Conservation (phyloP, 495 filamentous ascomycete genomes). For the Daldinia concentrica region DNA sequence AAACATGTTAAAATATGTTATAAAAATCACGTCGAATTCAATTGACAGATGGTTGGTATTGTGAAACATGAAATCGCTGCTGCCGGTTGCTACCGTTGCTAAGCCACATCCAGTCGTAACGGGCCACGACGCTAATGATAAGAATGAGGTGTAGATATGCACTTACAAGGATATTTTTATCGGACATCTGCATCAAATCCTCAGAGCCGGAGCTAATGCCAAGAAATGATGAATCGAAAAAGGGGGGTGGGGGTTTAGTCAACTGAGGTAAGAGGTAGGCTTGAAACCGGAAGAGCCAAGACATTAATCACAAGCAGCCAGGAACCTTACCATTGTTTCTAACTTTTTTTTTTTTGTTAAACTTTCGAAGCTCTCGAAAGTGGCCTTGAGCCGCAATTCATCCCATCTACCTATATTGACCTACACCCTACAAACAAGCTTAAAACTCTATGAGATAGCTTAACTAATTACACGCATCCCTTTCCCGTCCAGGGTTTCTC, state of each 20-base stretch:
- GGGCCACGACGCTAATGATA: slow-evolving; percentile 27
- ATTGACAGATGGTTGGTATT: slow-evolving; percentile 6
- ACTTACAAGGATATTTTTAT: slow-evolving; percentile 23
- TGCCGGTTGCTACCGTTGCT: slow-evolving; percentile 11
- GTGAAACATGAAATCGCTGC: slow-evolving; percentile 22
- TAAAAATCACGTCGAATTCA: background rate
- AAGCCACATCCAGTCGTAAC: slow-evolving; percentile 32
- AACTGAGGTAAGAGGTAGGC: background rate
- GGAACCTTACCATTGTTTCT: slow-evolving; percentile 13
- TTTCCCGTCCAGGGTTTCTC: slow-evolving; percentile 14
- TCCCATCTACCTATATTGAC: slow-evolving; percentile 5
- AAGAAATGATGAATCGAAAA: slow-evolving; percentile 22
- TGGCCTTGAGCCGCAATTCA: slow-evolving; percentile 24
- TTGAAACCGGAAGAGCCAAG: slow-evolving; percentile 34
- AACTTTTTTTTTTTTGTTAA: slow-evolving; percentile 17
- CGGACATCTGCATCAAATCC: slow-evolving; percentile 16
- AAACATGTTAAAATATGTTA: background rate
- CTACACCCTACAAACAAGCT: slow-evolving; percentile 16
- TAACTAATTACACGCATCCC: slow-evolving; percentile 11
- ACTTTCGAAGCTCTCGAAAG: slow-evolving; percentile 26
- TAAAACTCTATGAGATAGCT: slow-evolving; percentile 7
- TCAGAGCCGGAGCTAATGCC: slow-evolving; percentile 22
- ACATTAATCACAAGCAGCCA: slow-evolving; percentile 28
- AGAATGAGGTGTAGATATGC: slow-evolving; percentile 25
- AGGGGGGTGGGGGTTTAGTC: slow-evolving; percentile 25